Evolutionary conservation across 768 basidiomycete species (phyloP), one percentile per base, ranked within the genome.

Genomic region (Chalciporus pseudorubinellus): DNA sequence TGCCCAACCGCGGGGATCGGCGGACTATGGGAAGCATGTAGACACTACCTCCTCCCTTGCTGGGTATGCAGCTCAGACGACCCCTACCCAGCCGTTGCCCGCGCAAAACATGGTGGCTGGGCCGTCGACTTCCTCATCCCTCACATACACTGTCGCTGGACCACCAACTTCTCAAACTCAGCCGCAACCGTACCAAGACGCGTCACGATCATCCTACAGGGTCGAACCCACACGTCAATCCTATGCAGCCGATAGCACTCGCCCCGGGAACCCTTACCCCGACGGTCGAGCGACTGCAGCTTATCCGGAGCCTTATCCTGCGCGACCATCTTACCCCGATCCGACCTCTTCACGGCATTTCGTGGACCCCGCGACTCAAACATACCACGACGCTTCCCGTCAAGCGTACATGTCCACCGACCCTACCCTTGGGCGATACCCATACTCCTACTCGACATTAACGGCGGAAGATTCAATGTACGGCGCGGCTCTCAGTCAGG

Each of bases 401-500:
- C 64, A 64, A 49, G 39, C 58, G 26, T 69, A 68, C 34, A 46
- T 66, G 34, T 48, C 66, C 1, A 50, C 59, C 14, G 67, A 64
- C 20, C 48, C 64, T 1, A 31, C 53, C 29, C 54, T 56, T 3
- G 63, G 53, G 1, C 61, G 65, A 24, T 63, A 66, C 33, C 53
- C 64, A 39, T 66, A 66, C 24, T 68, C 77, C 29, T 78, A 81
- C 49, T 77, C 80, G 22, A 41, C 64, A 29, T 40, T 59, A 36
- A 77, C 80, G 40, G 85, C 84, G 52, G 83, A 86, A 56, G 71
- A 76, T 33, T 74, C 74, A 28, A 84, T 89, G 75, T 91, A 88
- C 87, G 87, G 87, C 39, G 78, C 87, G 14, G 79, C 83, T 33
- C 86, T 91, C 62, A 87, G 81, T 50, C 84, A 87, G 57, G 81